phyloP scores from a whole-genome alignment of 495 filamentous ascomycete species.

The Hyaloscypha hepaticicola region DNA sequence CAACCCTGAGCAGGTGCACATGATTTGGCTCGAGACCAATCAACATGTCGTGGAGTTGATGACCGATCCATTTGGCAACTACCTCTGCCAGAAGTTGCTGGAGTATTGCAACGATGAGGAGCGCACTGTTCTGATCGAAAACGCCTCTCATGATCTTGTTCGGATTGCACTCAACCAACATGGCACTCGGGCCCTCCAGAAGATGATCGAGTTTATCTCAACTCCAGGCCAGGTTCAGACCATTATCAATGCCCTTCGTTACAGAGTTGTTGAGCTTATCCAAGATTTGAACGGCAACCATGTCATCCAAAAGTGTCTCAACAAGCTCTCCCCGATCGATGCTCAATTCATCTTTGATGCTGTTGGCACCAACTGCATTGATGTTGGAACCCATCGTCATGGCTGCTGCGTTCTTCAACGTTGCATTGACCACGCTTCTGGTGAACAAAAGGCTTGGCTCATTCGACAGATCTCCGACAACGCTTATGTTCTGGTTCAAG shows the following conservation, averaged over 20 bases:
- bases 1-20: slow-evolving; percentile 74
- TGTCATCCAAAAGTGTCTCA: slow-evolving; percentile 98
- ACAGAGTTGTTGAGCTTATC: slow-evolving; percentile 85
- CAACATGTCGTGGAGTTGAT: slow-evolving; percentile 92
- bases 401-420: slow-evolving; percentile 97
- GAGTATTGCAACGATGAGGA: slow-evolving; percentile 93
- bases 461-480: slow-evolving; percentile 82
- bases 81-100: slow-evolving; percentile 94
- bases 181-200: slow-evolving; percentile 92
- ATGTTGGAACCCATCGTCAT: slow-evolving; percentile 94
- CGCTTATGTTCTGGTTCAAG: slow-evolving; percentile 81
- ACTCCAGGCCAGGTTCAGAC: slow-evolving; percentile 73
- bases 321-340: slow-evolving; percentile 77
- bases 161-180: slow-evolving; percentile 94
- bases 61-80: slow-evolving; percentile 99
- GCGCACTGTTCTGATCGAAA: slow-evolving; percentile 87
- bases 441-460: slow-evolving; percentile 80
- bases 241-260: slow-evolving; percentile 74
- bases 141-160: slow-evolving; percentile 80
- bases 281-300: slow-evolving; percentile 98
- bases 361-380: slow-evolving; percentile 79
- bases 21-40: slow-evolving; percentile 92
- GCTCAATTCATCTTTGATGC: slow-evolving; percentile 96
- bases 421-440: slow-evolving; percentile 95
- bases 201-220: slow-evolving; percentile 97